phyloP scores from a whole-genome alignment of 1,284 basidiomycete genomes.

The Gomphus bonarii region DNA sequence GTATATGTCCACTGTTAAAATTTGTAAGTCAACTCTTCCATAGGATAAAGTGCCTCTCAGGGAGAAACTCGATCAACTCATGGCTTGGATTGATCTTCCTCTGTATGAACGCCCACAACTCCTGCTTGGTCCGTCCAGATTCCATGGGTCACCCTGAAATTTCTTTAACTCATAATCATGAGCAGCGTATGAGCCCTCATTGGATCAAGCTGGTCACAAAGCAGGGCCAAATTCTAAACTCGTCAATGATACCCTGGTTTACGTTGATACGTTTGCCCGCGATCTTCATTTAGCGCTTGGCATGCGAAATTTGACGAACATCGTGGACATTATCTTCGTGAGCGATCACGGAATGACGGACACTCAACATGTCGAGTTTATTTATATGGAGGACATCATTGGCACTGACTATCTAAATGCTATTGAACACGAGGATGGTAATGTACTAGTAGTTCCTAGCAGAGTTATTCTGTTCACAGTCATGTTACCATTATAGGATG shows the following conservation, averaged over 20 bases:
- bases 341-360: constrained; percentile 92
- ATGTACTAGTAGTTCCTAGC: constrained; percentile 9
- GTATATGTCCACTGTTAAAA: neutral
- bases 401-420: constrained; percentile 49
- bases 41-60: constrained; percentile 53
- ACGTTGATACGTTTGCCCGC: constrained; percentile 70
- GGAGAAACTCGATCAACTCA: constrained; percentile 65
- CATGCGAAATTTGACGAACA: constrained; percentile 66
- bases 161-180: constrained; percentile 4
- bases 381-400: constrained; percentile 81
- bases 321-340: constrained; percentile 85
- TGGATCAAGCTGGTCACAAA: constrained; percentile 74
- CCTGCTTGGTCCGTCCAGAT: constrained; percentile 49
- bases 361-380: constrained; percentile 62
- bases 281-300: constrained; percentile 53
- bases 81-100: constrained; percentile 69
- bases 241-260: constrained; percentile 58
- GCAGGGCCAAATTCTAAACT: constrained; percentile 64
- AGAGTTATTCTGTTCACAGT: neutral
- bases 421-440: constrained; percentile 67
- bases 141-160: neutral
- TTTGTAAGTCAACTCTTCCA: neutral
- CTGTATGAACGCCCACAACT: constrained; percentile 63
- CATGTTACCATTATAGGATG: constrained; percentile 39
- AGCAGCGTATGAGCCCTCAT: constrained; percentile 64